phyloP scores from a whole-genome alignment of 148 eudicot species.

The Fagopyrum esculentum region DNA sequence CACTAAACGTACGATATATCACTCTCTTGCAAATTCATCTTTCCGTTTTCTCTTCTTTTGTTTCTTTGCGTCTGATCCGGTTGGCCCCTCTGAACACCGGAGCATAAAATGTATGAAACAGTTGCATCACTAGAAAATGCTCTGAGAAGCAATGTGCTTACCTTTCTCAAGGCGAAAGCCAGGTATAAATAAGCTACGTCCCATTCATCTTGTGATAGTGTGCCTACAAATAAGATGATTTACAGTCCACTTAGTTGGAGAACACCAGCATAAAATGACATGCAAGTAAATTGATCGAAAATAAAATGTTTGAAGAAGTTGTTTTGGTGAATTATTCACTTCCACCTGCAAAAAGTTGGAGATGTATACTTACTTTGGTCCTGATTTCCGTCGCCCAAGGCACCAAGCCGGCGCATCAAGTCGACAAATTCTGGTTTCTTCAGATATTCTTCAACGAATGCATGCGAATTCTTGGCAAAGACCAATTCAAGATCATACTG shows the following conservation, averaged over 20 bases:
- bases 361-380: constrained; percentile 58
- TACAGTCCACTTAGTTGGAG: neutral
- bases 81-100: constrained; percentile 58
- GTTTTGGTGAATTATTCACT: neutral
- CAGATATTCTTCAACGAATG: constrained; percentile 80
- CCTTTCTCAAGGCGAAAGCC: constrained; percentile 88
- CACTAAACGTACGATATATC: constrained; percentile 38
- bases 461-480: constrained; percentile 80
- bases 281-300: no score
- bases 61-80: constrained; percentile 39
- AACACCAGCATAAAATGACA: neutral
- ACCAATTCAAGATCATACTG: constrained; percentile 93
- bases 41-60: constrained; percentile 53
- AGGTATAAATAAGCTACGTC: constrained; percentile 88
- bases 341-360: neutral
- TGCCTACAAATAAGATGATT: constrained; percentile 42
- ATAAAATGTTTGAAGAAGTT: neutral
- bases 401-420: constrained; percentile 92
- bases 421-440: constrained; percentile 77
- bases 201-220: constrained; percentile 90
- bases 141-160: constrained; percentile 17
- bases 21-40: constrained; percentile 53
- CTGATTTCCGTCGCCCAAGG: constrained; percentile 84
- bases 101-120: neutral
- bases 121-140: neutral